Evolutionary conservation across 306 rosid genomes (phyloP), one percentile per base, ranked within the genome.

Genomic region (Potentilla sterilis): DNA sequence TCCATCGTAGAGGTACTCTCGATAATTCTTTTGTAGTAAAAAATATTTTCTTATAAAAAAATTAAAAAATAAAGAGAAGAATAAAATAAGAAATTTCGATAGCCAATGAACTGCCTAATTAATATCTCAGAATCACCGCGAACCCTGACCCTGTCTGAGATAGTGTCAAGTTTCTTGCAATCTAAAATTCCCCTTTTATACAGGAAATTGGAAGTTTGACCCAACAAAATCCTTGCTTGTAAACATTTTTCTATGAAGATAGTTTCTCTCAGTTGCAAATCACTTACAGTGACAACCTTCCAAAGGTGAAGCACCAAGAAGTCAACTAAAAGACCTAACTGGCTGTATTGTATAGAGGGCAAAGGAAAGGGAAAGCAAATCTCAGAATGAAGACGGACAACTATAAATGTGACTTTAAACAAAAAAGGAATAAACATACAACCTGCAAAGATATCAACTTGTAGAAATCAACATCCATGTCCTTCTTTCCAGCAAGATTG

Each of bases 401-500:
- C 7, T 19, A 51, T n/a, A 68, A 62, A 14, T 28, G 28, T 28
- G 28, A 28, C 28, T 28, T 28, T 28, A 28, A 59, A 67, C 22
- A 37, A 21, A 69, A 41, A 73, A 15, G 57, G 57, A 68, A 51
- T 40, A 41, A 70, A 74, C 78, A 65, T 82, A 62, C 67, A 70
- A 93, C 98, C 98, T 89, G 88, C 77, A 43, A 47, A 19, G 92
- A 89, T 62, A 93, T 83, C 80, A 91, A 75, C 46, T 78, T 83
- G 79, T 82, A 89, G 74, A 93, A 88, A 86, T 89, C 87, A 74
- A 88, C 77, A 48, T 83, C 96, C 64, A 86, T 47, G 77, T 89
- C 92, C 79, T 85, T 88, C 79, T 85, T 88, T 70, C 96, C 83
- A 75, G 97, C 83, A 40, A 93, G 81, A 84, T 93, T 87, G 76